These are phyloP conservation scores for Colletotrichum caudatum DNA, from an alignment of 2,329 filamentous ascomycete genomes.

Conservation along the genomic window DNA sequence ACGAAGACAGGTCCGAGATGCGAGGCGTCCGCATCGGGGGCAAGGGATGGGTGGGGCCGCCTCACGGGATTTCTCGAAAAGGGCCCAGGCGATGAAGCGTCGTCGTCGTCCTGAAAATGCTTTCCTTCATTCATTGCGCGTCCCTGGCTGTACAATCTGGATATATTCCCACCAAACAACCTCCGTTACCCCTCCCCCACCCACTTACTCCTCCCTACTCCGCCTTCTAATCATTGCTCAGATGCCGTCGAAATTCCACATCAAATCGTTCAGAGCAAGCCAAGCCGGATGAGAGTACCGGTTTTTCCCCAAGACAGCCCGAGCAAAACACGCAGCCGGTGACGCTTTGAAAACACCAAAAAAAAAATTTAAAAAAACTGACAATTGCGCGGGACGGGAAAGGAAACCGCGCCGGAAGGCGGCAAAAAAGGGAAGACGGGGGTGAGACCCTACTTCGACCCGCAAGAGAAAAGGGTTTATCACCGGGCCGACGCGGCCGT, in stretches of 20 bases:
- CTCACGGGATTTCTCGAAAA: not conserved
- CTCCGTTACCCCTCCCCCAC: not conserved
- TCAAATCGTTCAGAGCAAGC: not conserved
- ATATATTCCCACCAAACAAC: not conserved
- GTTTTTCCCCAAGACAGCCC: not conserved
- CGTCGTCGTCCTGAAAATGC: not conserved
- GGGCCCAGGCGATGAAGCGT: not conserved
- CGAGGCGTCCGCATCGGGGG: not conserved
- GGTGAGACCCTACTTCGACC: not conserved
- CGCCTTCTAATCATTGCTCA: too few relatives aligned
- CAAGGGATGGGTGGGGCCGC: not conserved
- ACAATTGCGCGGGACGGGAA: not conserved
- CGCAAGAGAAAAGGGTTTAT: not conserved
- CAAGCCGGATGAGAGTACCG: not conserved
- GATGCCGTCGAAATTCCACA: too few relatives aligned
- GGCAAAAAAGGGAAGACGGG: not conserved
- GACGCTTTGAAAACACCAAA: not conserved
- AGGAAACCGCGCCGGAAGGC: not conserved
- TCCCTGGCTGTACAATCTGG: slow-evolving; percentile 11
- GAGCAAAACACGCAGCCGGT: not conserved
- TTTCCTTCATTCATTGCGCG: not conserved
- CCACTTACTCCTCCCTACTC: not conserved
- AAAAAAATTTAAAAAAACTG: too few relatives aligned
- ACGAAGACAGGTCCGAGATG: not conserved
- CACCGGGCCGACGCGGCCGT: too few relatives aligned